Percentiles rank a stretch among this genome's conserved stretches.
Evolutionary conservation across 1,139 yeast species (phyloP).

Genomic region (Pichia sp.): DNA sequence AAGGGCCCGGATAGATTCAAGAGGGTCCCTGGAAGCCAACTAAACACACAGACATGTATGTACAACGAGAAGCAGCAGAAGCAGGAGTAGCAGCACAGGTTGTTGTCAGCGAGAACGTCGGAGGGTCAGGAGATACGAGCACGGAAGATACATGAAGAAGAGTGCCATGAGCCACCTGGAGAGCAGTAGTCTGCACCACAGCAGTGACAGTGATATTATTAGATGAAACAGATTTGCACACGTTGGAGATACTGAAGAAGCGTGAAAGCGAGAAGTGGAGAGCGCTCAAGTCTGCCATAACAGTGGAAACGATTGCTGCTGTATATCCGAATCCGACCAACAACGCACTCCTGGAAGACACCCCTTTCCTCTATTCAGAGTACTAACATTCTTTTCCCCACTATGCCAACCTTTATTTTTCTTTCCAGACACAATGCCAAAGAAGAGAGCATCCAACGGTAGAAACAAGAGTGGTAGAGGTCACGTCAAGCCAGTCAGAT

Average conservation of each 20-base stretch:
- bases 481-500: conserved; percentile 99
- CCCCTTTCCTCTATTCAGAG: too few relatives aligned
- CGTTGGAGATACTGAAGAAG: too few relatives aligned
- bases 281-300: too few relatives aligned
- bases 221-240: too few relatives aligned
- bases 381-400: background rate
- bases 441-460: conserved; percentile 99
- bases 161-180: background rate
- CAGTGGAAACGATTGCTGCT: too few relatives aligned
- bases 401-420: background rate
- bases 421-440: conserved; percentile 59
- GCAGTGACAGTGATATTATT: too few relatives aligned
- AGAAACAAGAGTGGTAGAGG: conserved; percentile 99
- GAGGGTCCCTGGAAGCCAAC: background rate
- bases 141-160: background rate
- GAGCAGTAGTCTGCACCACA: background rate
- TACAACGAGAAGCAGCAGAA: background rate
- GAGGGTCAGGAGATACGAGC: too few relatives aligned
- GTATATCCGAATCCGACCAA: too few relatives aligned
- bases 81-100: background rate
- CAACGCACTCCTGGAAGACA: too few relatives aligned
- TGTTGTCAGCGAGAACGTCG: too few relatives aligned
- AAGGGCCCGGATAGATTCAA: background rate
- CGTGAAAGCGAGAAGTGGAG: too few relatives aligned
- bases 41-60: background rate